Base-by-base conservation (phyloP, 2,329 filamentous ascomycete genomes). In the Sporothrix inflata region DNA sequence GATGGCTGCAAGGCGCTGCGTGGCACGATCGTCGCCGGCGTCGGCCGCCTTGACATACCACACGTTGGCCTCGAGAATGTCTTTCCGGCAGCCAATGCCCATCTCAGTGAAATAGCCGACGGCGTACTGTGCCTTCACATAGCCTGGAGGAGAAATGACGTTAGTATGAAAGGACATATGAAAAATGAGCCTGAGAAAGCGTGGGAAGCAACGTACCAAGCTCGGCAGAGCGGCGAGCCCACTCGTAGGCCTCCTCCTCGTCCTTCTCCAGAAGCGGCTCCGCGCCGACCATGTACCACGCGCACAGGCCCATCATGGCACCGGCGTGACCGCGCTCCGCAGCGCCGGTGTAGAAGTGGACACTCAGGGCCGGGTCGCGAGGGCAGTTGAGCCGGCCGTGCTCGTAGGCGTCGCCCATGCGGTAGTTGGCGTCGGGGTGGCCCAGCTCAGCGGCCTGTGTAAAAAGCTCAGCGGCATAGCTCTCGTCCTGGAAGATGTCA, bases 11-110 rank as follows among this genome's bases (percentile, higher is more conserved):
- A 99, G 86, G 34, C 96, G 89, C 78, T 96, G 92, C 80, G 92
- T 95, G 68, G 96, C 96, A 72, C 94, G 89, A 77, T 96, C 93
- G 78, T 98, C 94, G 63, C 95, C 96, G 67, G 93, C 89, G 76
- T 97, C 95, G 19, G 96, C 95, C 5, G 96, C 96, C 81, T 93
- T 93, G 76, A 99, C 95, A 80, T 99, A 99, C 95, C 94, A 98
- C 42, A 97, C 93, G 78, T 99, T 99, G 76, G 96, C 95, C 81
- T 98, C 94, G 57, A 99, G 87, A n/a, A 95, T 90, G 80, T 99
- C 96, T 66, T 94, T 90, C 49, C 94, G 92, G 80, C 94, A 98
- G 67, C 96, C 96, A 77, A 99, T 98, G 74, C 96, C 96, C 93
- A 97, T 97, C 81, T 99, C 96, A 5, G 94, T 98, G 80, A 99